Evolutionary conservation across 2,329 filamentous ascomycete species (phyloP).

Genomic region (Cytospora mali): DNA sequence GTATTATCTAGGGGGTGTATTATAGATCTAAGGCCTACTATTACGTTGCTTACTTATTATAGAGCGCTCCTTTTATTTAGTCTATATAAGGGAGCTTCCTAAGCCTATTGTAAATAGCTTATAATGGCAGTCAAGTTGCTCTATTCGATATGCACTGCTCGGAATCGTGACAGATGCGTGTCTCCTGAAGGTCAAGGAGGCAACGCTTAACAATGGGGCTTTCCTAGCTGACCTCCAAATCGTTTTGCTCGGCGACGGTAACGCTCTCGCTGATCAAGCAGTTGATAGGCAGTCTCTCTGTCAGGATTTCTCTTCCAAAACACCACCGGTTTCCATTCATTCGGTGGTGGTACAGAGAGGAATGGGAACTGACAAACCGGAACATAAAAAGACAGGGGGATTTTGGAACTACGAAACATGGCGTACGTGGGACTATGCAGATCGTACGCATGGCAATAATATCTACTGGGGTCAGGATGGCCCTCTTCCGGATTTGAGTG

Average conservation of each 20-base stretch:
- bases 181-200: constrained; percentile 6
- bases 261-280: neutral
- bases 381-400: neutral
- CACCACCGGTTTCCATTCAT: constrained; percentile 1
- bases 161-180: too few relatives aligned
- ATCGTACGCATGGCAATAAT: neutral
- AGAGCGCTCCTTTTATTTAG: too few relatives aligned
- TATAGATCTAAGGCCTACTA: too few relatives aligned
- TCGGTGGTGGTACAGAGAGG: constrained; percentile 1
- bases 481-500: neutral
- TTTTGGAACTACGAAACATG: neutral
- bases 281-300: neutral
- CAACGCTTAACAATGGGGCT: neutral
- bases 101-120: too few relatives aligned
- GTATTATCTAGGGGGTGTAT: too few relatives aligned
- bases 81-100: too few relatives aligned
- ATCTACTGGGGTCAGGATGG: neutral
- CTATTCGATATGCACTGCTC: too few relatives aligned
- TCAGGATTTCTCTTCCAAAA: neutral
- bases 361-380: neutral
- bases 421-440: constrained; percentile 3
- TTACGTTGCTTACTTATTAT: too few relatives aligned
- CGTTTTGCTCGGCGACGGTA: constrained; percentile 3
- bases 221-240: constrained; percentile 6
- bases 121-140: too few relatives aligned